phyloP scores from a whole-genome alignment of 2,329 filamentous ascomycete genomes.

The Boeremia exigua region DNA sequence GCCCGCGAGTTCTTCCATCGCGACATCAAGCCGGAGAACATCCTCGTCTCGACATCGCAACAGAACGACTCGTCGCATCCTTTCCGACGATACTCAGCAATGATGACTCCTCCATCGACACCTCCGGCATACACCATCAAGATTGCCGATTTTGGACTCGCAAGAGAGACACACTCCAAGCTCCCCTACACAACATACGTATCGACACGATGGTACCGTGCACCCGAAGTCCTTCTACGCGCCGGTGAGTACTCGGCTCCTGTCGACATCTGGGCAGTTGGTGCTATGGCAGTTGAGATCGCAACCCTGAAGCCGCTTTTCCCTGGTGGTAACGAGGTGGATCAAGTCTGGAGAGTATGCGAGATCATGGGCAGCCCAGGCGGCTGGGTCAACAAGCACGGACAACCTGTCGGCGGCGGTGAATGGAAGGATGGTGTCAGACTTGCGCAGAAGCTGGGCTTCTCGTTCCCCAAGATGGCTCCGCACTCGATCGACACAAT shows the following conservation, averaged over 20 bases:
- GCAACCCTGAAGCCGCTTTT: conserved; percentile 96
- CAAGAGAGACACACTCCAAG: conserved; percentile 96
- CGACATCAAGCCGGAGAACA: conserved; percentile 99
- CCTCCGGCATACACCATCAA: conserved; percentile 95
- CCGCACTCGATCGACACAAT: conserved; percentile 96
- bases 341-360: conserved; percentile 98
- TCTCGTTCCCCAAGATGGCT: conserved; percentile 99
- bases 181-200: conserved; percentile 98
- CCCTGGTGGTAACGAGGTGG: conserved; percentile 96
- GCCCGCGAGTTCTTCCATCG: conserved; percentile 97
- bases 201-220: conserved; percentile 93
- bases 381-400: conserved; percentile 95
- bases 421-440: conserved; percentile 96
- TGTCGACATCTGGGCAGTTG: conserved; percentile 97
- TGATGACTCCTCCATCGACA: conserved; percentile 94
- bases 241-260: conserved; percentile 97
- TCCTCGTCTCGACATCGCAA: conserved; percentile 90
- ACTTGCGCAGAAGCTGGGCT: conserved; percentile 92
- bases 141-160: conserved; percentile 96
- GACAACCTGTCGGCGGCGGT: conserved; percentile 85
- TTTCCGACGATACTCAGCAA: conserved; percentile 89
- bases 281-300: conserved; percentile 98
- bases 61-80: conserved; percentile 81
- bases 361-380: conserved; percentile 99
- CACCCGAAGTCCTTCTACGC: conserved; percentile 89